These are phyloP conservation scores for Amaranthus tricolor DNA, from an alignment of 179 eudicot species.

Conservation along the genomic window DNA sequence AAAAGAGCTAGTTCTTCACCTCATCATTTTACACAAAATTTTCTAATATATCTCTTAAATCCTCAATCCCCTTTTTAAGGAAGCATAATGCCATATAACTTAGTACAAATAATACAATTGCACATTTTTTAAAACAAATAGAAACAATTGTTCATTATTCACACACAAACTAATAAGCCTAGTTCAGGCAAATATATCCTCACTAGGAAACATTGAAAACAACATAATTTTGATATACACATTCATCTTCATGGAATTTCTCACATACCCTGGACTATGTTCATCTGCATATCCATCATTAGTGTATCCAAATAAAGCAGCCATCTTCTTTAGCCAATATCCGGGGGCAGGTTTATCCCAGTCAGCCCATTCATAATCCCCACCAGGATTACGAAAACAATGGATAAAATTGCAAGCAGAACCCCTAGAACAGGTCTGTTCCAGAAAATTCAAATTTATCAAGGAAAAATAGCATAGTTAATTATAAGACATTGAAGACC, in stretches of 20 bases:
- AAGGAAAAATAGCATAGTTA: neutral
- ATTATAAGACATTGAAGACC: neutral
- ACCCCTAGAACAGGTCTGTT: conserved; percentile 86
- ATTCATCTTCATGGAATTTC: conserved; percentile 14
- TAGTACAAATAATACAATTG: neutral
- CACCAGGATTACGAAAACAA: conserved; percentile 91
- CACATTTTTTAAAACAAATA: neutral
- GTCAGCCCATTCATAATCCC: conserved; percentile 99
- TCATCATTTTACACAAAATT: neutral
- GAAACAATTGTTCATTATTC: neutral
- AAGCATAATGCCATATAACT: neutral
- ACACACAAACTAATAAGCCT: neutral
- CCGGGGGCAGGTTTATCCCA: conserved; percentile 90
- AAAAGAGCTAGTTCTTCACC: neutral
- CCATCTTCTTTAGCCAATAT: conserved; percentile 74
- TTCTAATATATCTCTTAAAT: too few relatives aligned
- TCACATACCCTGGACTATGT: conserved; percentile 31
- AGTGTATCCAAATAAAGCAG: conserved; percentile 72
- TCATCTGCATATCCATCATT: conserved; percentile 36
- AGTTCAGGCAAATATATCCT: neutral
- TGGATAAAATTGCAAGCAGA: conserved; percentile 88
- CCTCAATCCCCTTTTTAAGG: neutral
- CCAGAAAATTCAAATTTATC: conserved; percentile 1
- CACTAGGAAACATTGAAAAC: conserved; percentile 1
- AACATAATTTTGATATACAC: neutral